Percentiles rank a stretch among this genome's conserved stretches.
Conservation (phyloP, 2,329 filamentous ascomycete species). For the Cladorrhinum sp. region DNA sequence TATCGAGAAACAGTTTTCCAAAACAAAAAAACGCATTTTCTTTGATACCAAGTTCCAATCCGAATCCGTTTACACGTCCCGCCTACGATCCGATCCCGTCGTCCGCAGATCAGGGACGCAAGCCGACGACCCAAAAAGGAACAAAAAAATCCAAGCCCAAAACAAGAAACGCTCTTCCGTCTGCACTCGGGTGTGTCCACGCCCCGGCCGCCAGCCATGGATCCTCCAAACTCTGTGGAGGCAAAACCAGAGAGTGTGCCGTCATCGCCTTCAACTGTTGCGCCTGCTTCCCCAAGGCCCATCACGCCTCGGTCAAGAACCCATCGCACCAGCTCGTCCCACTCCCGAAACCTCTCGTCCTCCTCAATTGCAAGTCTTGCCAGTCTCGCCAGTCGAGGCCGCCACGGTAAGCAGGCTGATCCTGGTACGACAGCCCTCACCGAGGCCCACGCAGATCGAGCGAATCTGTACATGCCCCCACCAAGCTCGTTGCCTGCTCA, state of each 20-base stretch:
- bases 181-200: neutral
- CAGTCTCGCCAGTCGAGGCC: conserved; percentile 30
- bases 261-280: neutral
- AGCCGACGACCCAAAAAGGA: neutral
- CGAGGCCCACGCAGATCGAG: conserved; percentile 54
- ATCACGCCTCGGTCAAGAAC: conserved; percentile 2
- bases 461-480: conserved; percentile 64
- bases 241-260: neutral
- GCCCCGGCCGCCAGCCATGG: conserved; percentile 5
- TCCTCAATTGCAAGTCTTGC: conserved; percentile 19
- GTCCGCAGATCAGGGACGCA: neutral
- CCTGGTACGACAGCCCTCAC: conserved; percentile 48
- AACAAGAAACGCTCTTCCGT: neutral
- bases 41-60: neutral
- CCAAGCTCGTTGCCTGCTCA: conserved; percentile 38
- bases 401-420: conserved; percentile 59
- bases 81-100: neutral
- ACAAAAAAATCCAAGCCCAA: neutral
- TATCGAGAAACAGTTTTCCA: neutral
- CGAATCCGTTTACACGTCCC: neutral
- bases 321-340: conserved; percentile 9
- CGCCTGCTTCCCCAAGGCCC: neutral
- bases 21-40: neutral
- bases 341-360: conserved; percentile 11
- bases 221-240: conserved; percentile 1